Conservation (phyloP, 768 basidiomycete species). For the Tylopilus rubrobrunneus region DNA sequence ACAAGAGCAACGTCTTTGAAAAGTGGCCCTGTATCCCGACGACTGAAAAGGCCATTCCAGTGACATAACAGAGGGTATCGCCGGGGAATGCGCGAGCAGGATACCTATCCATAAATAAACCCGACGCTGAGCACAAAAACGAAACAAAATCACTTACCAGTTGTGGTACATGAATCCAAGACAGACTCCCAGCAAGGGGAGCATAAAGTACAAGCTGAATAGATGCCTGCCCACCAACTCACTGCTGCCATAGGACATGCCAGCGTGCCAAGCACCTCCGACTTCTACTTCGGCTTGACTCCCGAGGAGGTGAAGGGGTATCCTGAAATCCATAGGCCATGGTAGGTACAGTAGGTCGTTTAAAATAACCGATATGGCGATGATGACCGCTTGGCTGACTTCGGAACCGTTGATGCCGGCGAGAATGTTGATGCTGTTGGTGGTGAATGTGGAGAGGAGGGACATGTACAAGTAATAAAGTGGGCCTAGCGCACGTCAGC, state of each 20-base stretch:
- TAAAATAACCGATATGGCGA: conserved; percentile 82
- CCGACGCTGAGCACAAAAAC: not conserved
- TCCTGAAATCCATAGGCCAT: conserved; percentile 70
- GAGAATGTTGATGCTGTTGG: conserved; percentile 98
- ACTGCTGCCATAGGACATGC: conserved; percentile 80
- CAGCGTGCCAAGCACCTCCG: conserved; percentile 78
- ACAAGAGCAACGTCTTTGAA: conserved; percentile 91
- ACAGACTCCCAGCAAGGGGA: conserved; percentile 89
- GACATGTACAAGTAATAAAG: conserved; percentile 98
- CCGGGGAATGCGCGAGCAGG: conserved; percentile 94
- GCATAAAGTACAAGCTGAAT: conserved; percentile 97
- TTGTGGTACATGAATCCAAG: conserved; percentile 92
- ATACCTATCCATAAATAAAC: conserved; percentile 58
- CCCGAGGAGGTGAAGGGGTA: conserved; percentile 69
- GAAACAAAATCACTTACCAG: conserved; percentile 54
- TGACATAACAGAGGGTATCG: conserved; percentile 95
- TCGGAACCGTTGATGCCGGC: conserved; percentile 98
- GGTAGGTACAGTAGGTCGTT: conserved; percentile 96
- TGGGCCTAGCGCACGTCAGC: conserved; percentile 56
- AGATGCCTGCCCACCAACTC: conserved; percentile 90
- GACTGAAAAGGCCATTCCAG: conserved; percentile 98
- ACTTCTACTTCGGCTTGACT: conserved; percentile 63
- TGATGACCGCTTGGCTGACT: conserved; percentile 89
- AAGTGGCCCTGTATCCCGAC: conserved; percentile 97
- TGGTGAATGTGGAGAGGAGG: conserved; percentile 90